Evolutionary conservation across 305 asterid species (phyloP).

Genomic region (Plantago lanceolata): DNA sequence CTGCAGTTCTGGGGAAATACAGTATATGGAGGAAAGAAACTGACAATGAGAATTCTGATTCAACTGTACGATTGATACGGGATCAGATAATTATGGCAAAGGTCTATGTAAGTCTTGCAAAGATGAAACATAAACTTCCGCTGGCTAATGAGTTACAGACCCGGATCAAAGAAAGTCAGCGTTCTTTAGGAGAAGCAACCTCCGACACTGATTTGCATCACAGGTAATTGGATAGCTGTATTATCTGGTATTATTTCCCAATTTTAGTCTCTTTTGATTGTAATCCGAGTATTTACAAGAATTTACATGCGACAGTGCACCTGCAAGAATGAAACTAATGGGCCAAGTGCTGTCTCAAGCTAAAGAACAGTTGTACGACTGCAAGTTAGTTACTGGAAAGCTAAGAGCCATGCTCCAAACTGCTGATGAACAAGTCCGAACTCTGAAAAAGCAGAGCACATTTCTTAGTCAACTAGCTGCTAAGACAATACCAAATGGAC

Average conservation of each 20-base stretch:
- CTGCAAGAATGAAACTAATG: conserved; percentile 80
- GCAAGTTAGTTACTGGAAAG: conserved; percentile 92
- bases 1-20: conserved; percentile 92
- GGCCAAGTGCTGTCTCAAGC: conserved; percentile 92
- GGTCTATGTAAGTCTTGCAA: conserved; percentile 86
- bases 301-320: conserved; percentile 51
- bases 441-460: conserved; percentile 97
- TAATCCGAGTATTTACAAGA: conserved; percentile 26
- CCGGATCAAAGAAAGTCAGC: conserved; percentile 94
- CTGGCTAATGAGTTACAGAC: conserved; percentile 75
- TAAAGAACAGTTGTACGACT: conserved; percentile 83
- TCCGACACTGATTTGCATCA: conserved; percentile 79
- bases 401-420: conserved; percentile 98
- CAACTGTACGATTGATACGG: conserved; percentile 83
- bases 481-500: conserved; percentile 91
- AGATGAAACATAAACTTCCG: conserved; percentile 66
- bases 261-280: conserved; percentile 13
- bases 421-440: conserved; percentile 97
- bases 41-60: conserved; percentile 89
- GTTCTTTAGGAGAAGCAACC: conserved; percentile 77
- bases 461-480: conserved; percentile 97
- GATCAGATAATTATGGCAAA: conserved; percentile 99
- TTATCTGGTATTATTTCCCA: conserved; percentile 20
- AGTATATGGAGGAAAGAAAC: conserved; percentile 94
- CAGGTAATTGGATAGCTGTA: conserved; percentile 43